phyloP scores from a whole-genome alignment of 2,329 filamentous ascomycete species.

The Talaromyces sp. region DNA sequence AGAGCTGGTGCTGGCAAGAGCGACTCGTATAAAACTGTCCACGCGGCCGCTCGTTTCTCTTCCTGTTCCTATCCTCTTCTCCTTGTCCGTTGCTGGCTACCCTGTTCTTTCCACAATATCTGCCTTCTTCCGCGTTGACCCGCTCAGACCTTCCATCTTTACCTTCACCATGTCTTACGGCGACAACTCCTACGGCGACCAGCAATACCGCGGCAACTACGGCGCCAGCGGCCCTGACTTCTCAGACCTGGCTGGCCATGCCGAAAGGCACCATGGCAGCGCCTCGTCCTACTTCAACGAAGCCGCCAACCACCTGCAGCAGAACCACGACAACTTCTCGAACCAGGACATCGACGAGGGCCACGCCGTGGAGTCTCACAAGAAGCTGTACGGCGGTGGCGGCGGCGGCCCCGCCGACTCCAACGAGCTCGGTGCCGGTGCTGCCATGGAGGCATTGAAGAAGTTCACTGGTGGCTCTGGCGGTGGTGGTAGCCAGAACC shows the following conservation, averaged over 20 bases:
- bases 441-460: constrained; percentile 59
- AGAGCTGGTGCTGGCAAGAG: not conserved
- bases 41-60: not conserved
- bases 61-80: not conserved
- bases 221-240: constrained; percentile 9
- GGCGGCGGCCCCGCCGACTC: constrained; percentile 41
- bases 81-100: too few relatives aligned
- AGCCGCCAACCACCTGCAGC: constrained; percentile 49
- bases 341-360: constrained; percentile 56
- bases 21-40: not conserved
- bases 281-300: constrained; percentile 48
- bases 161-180: constrained; percentile 13
- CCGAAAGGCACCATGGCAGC: constrained; percentile 48
- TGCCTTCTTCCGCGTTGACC: not conserved
- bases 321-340: constrained; percentile 45
- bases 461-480: constrained; percentile 58
- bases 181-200: constrained; percentile 11
- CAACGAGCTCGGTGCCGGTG: constrained; percentile 36
- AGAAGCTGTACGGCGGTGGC: constrained; percentile 62
- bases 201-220: constrained; percentile 11
- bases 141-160: not conserved
- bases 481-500: constrained; percentile 59
- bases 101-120: too few relatives aligned
- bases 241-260: constrained; percentile 35
- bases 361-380: constrained; percentile 67